Percentiles rank a stretch among this genome's conserved stretches.
Evolutionary conservation across 2,329 filamentous ascomycete genomes (phyloP).

Genomic region (Stagonosporopsis cucurbitacearum): DNA sequence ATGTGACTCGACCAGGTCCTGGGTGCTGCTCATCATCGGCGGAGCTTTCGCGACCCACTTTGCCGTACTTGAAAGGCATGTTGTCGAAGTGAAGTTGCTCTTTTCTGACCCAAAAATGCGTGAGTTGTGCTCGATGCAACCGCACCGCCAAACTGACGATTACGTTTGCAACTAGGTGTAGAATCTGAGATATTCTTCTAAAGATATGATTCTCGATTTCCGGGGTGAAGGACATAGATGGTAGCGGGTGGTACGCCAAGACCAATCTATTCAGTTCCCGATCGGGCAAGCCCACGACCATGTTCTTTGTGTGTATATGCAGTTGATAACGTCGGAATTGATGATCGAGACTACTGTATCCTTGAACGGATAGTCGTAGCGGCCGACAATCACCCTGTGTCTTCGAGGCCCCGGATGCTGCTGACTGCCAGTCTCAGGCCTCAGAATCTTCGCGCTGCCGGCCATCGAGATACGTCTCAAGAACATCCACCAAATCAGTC

Average conservation of each 20-base stretch:
- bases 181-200: not conserved
- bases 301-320: slow-evolving; percentile 4
- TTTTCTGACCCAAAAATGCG: not conserved
- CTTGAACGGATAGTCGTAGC: not conserved
- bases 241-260: not conserved
- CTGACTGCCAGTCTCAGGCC: not conserved
- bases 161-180: not conserved
- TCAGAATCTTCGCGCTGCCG: not conserved
- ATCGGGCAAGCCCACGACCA: slow-evolving; percentile 13
- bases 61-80: slow-evolving; percentile 21
- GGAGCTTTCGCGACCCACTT: slow-evolving; percentile 20
- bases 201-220: not conserved
- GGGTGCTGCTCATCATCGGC: slow-evolving; percentile 4
- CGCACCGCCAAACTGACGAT: not conserved
- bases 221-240: not conserved
- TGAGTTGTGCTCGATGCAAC: not conserved
- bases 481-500: slow-evolving; percentile 30
- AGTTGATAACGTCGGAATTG: not conserved
- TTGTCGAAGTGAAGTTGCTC: not conserved
- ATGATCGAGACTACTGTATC: not conserved
- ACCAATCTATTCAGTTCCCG: slow-evolving; percentile 16
- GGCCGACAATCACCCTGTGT: not conserved
- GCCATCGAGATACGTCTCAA: slow-evolving; percentile 27
- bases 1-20: not conserved
- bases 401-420: too few relatives aligned